phyloP scores from a whole-genome alignment of 1,139 yeast genomes.

The Hemisphaericaspora subhashii region DNA sequence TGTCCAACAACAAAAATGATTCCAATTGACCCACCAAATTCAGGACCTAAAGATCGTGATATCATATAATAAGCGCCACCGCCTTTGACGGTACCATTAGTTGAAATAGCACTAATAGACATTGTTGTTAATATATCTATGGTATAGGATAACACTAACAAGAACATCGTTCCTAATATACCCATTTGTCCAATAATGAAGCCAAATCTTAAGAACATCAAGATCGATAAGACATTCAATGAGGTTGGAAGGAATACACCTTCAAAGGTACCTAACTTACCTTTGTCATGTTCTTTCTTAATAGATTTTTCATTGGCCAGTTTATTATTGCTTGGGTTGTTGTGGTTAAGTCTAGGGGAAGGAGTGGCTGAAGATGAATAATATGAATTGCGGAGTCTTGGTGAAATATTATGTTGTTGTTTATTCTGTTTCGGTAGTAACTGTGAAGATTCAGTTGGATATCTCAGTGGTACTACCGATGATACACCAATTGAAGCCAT shows the following conservation, averaged over 20 bases:
- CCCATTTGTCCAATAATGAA: slow-evolving; percentile 82
- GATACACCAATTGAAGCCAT: slow-evolving; percentile 5
- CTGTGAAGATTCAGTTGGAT: slow-evolving; percentile 10
- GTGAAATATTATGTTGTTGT: not conserved
- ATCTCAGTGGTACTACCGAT: slow-evolving; percentile 6
- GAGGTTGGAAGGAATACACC: slow-evolving; percentile 83
- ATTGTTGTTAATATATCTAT: slow-evolving; percentile 69
- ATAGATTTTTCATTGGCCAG: not conserved
- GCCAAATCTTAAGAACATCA: slow-evolving; percentile 80
- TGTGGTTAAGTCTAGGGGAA: not conserved
- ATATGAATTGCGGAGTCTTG: slow-evolving; percentile 1
- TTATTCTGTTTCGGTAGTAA: slow-evolving; percentile 6
- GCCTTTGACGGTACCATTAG: slow-evolving; percentile 80
- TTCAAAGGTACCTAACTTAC: slow-evolving; percentile 67
- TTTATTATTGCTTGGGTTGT: not conserved
- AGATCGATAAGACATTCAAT: slow-evolving; percentile 71
- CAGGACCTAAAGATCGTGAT: slow-evolving; percentile 76
- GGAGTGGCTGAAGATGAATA: not conserved
- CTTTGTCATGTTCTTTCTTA: slow-evolving; percentile 4
- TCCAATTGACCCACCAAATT: slow-evolving; percentile 83
- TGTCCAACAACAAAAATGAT: slow-evolving; percentile 76
- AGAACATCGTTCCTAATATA: slow-evolving; percentile 56
- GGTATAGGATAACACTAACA: slow-evolving; percentile 60
- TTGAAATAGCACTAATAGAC: slow-evolving; percentile 76
- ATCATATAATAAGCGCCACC: slow-evolving; percentile 88